These are phyloP conservation scores for Pichia sp. DNA, from an alignment of 1,139 yeast species.

Conservation along the genomic window DNA sequence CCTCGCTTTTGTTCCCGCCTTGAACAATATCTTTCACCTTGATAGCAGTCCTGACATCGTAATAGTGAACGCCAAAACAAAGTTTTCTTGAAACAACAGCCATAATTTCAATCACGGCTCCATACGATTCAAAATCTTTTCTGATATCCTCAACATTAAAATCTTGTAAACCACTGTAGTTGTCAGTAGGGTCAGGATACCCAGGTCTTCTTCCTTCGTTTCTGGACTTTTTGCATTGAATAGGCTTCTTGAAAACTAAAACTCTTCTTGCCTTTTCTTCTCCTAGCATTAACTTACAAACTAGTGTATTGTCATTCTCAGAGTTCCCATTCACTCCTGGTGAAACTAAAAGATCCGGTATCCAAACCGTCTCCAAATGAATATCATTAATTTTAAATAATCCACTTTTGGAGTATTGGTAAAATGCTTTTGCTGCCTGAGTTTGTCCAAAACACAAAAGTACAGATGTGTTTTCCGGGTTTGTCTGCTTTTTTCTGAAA, in stretches of 20 bases:
- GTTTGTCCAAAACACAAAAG: slow-evolving; percentile 48
- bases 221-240: slow-evolving; percentile 14
- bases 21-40: slow-evolving; percentile 42
- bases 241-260: slow-evolving; percentile 24
- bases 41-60: slow-evolving; percentile 56
- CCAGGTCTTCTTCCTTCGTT: slow-evolving; percentile 9
- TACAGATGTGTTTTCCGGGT: slow-evolving; percentile 19
- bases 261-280: slow-evolving; percentile 23
- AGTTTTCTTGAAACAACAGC: slow-evolving; percentile 63
- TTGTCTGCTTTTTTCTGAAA: slow-evolving; percentile 16
- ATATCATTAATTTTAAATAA: slow-evolving; percentile 56
- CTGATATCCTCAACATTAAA: slow-evolving; percentile 34
- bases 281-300: slow-evolving; percentile 14
- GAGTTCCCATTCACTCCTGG: slow-evolving; percentile 1
- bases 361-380: slow-evolving; percentile 30
- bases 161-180: slow-evolving; percentile 21
- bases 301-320: slow-evolving; percentile 1
- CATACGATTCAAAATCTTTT: slow-evolving; percentile 48
- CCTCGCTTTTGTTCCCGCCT: slow-evolving; percentile 1
- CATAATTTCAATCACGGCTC: slow-evolving; percentile 52
- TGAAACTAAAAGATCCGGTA: slow-evolving; percentile 9
- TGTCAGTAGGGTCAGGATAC: slow-evolving; percentile 26
- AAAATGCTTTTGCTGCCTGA: slow-evolving; percentile 49
- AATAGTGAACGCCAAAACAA: slow-evolving; percentile 55
- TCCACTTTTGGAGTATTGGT: slow-evolving; percentile 45